Percentiles rank a stretch among this genome's conserved stretches.
phyloP scores from a whole-genome alignment of 768 basidiomycete genomes.

The Boletales sp. region DNA sequence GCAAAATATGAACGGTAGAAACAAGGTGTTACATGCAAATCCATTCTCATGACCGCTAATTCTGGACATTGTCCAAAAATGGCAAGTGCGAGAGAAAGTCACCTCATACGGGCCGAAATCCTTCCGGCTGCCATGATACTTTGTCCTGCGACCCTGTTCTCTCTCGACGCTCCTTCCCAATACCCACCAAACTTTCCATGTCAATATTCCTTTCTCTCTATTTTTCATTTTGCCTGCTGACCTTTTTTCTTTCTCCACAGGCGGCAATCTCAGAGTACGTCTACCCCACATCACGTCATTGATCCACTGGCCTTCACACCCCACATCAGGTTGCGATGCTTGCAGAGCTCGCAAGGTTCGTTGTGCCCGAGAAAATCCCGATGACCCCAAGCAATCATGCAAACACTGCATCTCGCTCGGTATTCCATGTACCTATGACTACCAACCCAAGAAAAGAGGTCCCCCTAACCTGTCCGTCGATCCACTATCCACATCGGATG shows the following conservation, averaged over 20 bases:
- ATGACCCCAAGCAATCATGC: conserved; percentile 76
- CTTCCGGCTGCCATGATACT: too few species aligned
- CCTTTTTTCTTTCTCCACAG: conserved; percentile 39
- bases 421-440: conserved; percentile 86
- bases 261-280: conserved; percentile 82
- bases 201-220: conserved; percentile 26
- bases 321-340: conserved; percentile 70
- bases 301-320: conserved; percentile 14
- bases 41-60: too few species aligned
- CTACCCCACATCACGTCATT: conserved; percentile 22
- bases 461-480: conserved; percentile 80
- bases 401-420: conserved; percentile 82
- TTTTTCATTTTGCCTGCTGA: conserved; percentile 28
- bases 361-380: conserved; percentile 75
- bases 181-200: conserved; percentile 22
- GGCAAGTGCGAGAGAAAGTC: too few species aligned
- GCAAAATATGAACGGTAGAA: too few species aligned
- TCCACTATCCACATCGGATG: not conserved
- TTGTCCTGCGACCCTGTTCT: conserved; percentile 17
- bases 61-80: too few species aligned
- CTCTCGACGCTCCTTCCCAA: too few species aligned
- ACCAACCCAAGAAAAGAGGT: conserved; percentile 90
- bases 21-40: too few species aligned
- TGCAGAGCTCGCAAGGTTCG: conserved; percentile 85
- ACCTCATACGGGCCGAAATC: too few species aligned